Percentiles rank a stretch among this genome's conserved stretches.
phyloP scores from a whole-genome alignment of 129 eudicot species.

The Arctium lappa region DNA sequence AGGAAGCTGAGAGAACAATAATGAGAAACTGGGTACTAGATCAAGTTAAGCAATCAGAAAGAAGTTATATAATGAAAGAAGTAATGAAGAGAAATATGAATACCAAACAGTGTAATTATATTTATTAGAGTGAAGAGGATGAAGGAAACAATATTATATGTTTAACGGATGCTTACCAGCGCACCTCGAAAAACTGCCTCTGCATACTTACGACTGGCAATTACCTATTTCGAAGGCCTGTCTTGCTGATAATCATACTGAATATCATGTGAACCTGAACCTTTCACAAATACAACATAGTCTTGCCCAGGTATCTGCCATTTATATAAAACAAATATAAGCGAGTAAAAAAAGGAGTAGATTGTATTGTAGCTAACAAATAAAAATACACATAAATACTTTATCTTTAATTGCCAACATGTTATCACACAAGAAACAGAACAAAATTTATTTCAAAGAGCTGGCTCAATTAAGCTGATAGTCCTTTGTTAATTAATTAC shows the following conservation, averaged over 20 bases:
- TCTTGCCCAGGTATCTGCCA: no score
- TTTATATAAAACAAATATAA: no score
- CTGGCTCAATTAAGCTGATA: background rate
- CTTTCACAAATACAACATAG: no score
- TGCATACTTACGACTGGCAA: no score
- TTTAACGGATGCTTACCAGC: background rate
- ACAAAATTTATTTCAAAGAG: background rate
- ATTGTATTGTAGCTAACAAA: background rate
- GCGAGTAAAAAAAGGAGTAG: background rate
- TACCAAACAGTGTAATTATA: background rate
- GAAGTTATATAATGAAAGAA: background rate
- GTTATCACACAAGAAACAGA: background rate
- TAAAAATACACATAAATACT: background rate
- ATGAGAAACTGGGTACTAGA: background rate
- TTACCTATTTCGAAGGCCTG: no score
- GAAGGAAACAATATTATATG: background rate
- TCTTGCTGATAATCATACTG: no score
- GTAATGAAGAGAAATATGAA: background rate
- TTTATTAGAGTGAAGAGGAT: background rate
- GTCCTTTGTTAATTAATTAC: conserved; percentile 2
- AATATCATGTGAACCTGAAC: no score
- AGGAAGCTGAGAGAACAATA: background rate
- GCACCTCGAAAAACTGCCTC: no score
- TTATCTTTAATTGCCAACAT: background rate
- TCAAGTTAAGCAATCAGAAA: background rate